Conservation (phyloP, 257 asterid genomes). For the Penstemon barbatus region DNA sequence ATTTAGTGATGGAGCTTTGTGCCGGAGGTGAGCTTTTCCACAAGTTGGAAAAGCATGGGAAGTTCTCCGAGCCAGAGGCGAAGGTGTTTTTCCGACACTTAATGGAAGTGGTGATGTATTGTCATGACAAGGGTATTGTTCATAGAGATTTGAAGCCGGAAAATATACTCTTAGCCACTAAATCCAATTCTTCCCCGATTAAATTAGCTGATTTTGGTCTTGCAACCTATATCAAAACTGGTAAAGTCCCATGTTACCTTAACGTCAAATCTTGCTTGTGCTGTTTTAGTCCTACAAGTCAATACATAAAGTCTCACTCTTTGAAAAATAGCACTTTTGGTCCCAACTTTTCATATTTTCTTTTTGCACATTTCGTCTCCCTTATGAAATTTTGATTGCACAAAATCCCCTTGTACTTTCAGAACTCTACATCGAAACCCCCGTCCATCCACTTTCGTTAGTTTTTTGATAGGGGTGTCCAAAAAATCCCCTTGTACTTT, state of each 20-base stretch:
- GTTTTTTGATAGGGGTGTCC: no score
- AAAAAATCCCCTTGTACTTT: no score
- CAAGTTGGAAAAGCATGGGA: constrained; percentile 75
- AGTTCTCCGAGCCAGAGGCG: constrained; percentile 68
- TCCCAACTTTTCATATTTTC: no score
- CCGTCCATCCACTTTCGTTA: no score
- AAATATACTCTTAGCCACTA: constrained; percentile 68
- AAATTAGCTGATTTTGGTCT: constrained; percentile 88
- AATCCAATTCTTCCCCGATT: constrained; percentile 65
- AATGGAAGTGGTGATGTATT: constrained; percentile 68
- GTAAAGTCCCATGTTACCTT: constrained; percentile 28
- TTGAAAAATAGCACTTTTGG: no score
- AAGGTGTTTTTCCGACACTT: constrained; percentile 55
- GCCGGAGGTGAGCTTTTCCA: constrained; percentile 87
- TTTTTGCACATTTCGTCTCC: no score
- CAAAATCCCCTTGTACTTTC: no score
- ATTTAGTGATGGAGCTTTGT: constrained; percentile 88
- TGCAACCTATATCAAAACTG: constrained; percentile 66
- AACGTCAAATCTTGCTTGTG: not conserved
- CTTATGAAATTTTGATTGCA: no score
- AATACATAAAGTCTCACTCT: no score
- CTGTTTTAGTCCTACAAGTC: no score
- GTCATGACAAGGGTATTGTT: constrained; percentile 76
- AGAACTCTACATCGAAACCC: no score
- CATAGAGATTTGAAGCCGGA: constrained; percentile 86